Conservation (phyloP, 768 basidiomycete genomes). For the Kwoniella botswanensis region DNA sequence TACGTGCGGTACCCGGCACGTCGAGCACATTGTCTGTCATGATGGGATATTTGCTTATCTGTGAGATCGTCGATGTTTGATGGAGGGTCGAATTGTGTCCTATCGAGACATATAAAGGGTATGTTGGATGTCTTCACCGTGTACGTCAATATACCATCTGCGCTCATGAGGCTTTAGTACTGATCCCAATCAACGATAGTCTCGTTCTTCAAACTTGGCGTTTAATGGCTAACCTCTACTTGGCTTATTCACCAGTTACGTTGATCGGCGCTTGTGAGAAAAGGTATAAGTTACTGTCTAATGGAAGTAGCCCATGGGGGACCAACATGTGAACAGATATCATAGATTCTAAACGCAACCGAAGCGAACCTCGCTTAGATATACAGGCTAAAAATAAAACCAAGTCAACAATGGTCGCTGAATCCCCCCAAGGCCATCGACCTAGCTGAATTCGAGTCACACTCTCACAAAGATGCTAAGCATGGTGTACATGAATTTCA, state of each 20-base stretch:
- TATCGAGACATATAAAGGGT: not conserved
- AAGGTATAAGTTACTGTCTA: not conserved
- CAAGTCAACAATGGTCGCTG: no score
- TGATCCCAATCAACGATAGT: not conserved
- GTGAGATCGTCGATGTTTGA: not conserved
- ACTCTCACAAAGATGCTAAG: no score
- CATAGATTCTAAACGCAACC: slow-evolving; percentile 4
- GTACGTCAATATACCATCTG: not conserved
- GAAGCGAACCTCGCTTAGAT: slow-evolving; percentile 1
- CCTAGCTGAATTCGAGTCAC: no score
- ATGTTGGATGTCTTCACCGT: not conserved
- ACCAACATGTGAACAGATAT: not conserved
- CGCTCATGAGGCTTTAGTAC: not conserved
- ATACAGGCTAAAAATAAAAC: not conserved
- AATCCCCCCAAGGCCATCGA: no score
- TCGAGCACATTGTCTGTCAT: slow-evolving; percentile 9
- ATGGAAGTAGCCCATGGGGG: slow-evolving; percentile 3
- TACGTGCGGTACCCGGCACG: slow-evolving; percentile 13
- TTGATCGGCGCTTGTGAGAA: slow-evolving; percentile 3
- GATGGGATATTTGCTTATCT: not conserved
- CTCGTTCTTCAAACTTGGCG: not conserved
- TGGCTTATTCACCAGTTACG: not conserved
- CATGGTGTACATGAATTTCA: no score
- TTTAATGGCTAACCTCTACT: not conserved
- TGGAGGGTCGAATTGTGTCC: not conserved